Percentiles rank a stretch among this genome's conserved stretches.
Evolutionary conservation across 2,329 filamentous ascomycete genomes (phyloP).

Genomic region (Diatrype stigma): DNA sequence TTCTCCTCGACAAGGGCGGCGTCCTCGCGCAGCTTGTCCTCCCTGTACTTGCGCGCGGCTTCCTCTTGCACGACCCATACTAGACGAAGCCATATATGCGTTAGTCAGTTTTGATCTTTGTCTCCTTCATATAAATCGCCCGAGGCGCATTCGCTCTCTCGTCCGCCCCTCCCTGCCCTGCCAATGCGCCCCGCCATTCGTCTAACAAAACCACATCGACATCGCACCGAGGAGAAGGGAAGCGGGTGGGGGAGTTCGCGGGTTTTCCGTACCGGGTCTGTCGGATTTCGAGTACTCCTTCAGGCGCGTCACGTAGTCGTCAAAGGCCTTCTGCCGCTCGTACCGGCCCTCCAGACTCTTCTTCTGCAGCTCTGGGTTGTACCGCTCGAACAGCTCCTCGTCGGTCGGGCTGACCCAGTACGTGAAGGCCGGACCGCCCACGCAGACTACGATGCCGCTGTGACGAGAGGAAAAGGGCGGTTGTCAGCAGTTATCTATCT

Average conservation of each 20-base stretch:
- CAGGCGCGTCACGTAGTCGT: conserved; percentile 77
- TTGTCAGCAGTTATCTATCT: too few relatives aligned
- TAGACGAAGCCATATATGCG: conserved; percentile 14
- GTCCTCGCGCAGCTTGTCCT: conserved; percentile 31
- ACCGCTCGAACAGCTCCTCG: conserved; percentile 86
- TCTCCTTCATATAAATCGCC: too few relatives aligned
- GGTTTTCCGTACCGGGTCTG: conserved; percentile 72
- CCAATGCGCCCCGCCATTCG: too few relatives aligned
- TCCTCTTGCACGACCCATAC: conserved; percentile 44
- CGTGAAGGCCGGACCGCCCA: conserved; percentile 83
- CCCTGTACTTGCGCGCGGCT: conserved; percentile 30
- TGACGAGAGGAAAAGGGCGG: not conserved
- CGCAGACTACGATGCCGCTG: conserved; percentile 67
- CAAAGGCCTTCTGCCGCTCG: conserved; percentile 78
- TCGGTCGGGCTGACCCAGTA: conserved; percentile 78
- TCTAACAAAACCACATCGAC: too few relatives aligned
- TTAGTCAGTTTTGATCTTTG: too few relatives aligned
- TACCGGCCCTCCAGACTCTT: conserved; percentile 76
- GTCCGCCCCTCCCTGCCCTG: too few relatives aligned
- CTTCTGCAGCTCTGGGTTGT: conserved; percentile 92
- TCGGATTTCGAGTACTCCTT: conserved; percentile 89
- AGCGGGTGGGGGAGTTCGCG: not conserved
- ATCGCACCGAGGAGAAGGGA: not conserved
- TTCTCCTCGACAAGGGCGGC: conserved; percentile 32
- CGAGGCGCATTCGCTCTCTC: too few relatives aligned